These are phyloP conservation scores for Botrytis fabae DNA, from an alignment of 2,329 filamentous ascomycete species.

Conservation along the genomic window DNA sequence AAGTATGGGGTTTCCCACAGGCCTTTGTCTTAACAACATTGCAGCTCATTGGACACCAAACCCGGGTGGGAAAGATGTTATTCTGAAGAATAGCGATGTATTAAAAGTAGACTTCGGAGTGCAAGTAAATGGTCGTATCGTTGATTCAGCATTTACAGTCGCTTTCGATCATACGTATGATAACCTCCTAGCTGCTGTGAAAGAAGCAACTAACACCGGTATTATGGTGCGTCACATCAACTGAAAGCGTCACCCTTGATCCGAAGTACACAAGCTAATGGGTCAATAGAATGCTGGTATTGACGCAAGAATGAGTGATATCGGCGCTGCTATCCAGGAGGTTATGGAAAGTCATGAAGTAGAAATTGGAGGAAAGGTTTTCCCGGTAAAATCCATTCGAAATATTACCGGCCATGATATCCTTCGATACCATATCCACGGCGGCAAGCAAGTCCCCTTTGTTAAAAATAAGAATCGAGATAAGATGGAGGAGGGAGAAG, in stretches of 20 bases:
- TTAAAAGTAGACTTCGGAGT: conserved; percentile 84
- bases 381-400: conserved; percentile 54
- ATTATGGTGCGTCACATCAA: conserved; percentile 31
- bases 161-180: conserved; percentile 75
- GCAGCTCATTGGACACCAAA: conserved; percentile 59
- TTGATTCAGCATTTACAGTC: conserved; percentile 79
- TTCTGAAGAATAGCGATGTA: conserved; percentile 71
- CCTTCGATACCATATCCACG: conserved; percentile 54
- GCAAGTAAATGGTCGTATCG: conserved; percentile 76
- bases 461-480: conserved; percentile 51
- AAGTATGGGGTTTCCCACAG: conserved; percentile 58
- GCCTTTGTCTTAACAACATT: conserved; percentile 53
- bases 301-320: conserved; percentile 54
- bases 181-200: conserved; percentile 70
- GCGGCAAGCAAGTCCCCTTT: conserved; percentile 56
- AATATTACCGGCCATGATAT: conserved; percentile 57
- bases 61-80: conserved; percentile 63
- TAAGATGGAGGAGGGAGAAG: conserved; percentile 60
- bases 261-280: conserved; percentile 15
- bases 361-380: conserved; percentile 50
- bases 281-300: conserved; percentile 49
- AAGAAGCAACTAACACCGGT: conserved; percentile 68
- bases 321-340: conserved; percentile 57
- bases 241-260: background rate
- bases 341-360: conserved; percentile 62